Percentiles rank a stretch among this genome's conserved stretches.
Evolutionary conservation across 192 early-diverging fungal species (phyloP).

Genomic region (Podochytrium sp.): DNA sequence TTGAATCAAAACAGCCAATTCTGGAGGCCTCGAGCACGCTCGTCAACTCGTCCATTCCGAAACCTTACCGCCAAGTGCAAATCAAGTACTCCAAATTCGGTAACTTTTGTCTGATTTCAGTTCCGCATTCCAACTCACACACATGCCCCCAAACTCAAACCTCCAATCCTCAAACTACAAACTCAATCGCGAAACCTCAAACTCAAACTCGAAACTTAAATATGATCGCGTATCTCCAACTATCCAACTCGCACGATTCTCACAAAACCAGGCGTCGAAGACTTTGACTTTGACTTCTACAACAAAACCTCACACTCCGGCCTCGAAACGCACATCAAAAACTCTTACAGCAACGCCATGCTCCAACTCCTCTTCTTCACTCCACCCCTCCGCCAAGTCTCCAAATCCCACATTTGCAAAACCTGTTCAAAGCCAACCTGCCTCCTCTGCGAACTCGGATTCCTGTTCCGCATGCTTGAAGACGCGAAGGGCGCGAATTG

Average conservation of each 20-base stretch:
- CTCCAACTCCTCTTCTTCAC: slow-evolving; percentile 86
- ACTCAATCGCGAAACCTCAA: too few relatives aligned
- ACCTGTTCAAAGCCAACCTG: slow-evolving; percentile 54
- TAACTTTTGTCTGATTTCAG: too few relatives aligned
- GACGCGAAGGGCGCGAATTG: slow-evolving; percentile 91
- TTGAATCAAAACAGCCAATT: too few relatives aligned
- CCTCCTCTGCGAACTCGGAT: slow-evolving; percentile 89
- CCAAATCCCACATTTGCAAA: slow-evolving; percentile 66
- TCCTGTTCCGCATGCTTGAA: slow-evolving; percentile 90
- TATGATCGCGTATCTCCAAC: too few relatives aligned
- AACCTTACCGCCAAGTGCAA: slow-evolving; percentile 75
- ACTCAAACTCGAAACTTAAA: too few relatives aligned
- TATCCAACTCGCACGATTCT: too few relatives aligned
- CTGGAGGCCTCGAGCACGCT: slow-evolving; percentile 12
- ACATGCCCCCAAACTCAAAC: too few relatives aligned
- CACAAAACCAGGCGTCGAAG: too few relatives aligned
- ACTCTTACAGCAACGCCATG: slow-evolving; percentile 89
- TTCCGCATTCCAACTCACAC: too few relatives aligned
- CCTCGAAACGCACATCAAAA: slow-evolving; percentile 87
- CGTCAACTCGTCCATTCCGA: slow-evolving; percentile 52
- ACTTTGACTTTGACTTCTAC: slow-evolving; percentile 98
- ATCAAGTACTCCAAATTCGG: slow-evolving; percentile 94
- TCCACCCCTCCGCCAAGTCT: slow-evolving; percentile 62
- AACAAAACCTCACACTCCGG: slow-evolving; percentile 88
- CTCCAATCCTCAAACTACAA: too few relatives aligned